A percentile compares a stretch with the other conserved stretches of the same genome.
Evolutionary conservation across 2,329 filamentous ascomycete species (phyloP).

Genomic region (Acrocalymma vagum): DNA sequence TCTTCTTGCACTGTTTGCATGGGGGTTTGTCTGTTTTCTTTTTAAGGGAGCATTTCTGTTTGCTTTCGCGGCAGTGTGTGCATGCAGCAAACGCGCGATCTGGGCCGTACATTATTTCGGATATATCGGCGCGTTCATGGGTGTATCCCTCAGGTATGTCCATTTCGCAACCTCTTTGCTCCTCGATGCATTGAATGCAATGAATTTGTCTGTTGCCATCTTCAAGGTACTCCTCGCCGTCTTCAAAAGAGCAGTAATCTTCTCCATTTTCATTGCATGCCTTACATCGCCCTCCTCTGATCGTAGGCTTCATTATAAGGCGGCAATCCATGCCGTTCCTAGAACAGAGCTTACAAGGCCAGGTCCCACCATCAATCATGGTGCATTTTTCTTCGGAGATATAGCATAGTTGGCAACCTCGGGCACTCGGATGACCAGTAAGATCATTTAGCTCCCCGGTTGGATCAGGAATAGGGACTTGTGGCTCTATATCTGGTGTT

Average conservation of each 20-base stretch:
- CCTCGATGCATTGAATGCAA: slow-evolving; percentile 28
- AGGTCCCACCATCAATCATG: slow-evolving; percentile 39
- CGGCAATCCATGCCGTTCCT: slow-evolving; percentile 37
- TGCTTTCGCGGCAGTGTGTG: slow-evolving; percentile 36
- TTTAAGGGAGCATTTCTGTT: slow-evolving; percentile 42
- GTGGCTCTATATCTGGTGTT: slow-evolving; percentile 15
- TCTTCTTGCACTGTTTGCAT: slow-evolving; percentile 41
- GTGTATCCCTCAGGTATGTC: slow-evolving; percentile 26
- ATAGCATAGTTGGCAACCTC: slow-evolving; percentile 47
- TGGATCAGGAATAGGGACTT: slow-evolving; percentile 34
- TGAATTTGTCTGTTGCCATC: slow-evolving; percentile 17
- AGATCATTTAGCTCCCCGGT: slow-evolving; percentile 30
- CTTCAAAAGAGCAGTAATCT: slow-evolving; percentile 31
- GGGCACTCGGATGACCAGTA: slow-evolving; percentile 40
- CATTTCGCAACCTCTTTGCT: slow-evolving; percentile 20
- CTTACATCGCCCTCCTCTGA: slow-evolving; percentile 46
- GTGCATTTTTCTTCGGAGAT: slow-evolving; percentile 26
- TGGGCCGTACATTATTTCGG: slow-evolving; percentile 26
- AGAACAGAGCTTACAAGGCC: slow-evolving; percentile 29
- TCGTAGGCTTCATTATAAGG: slow-evolving; percentile 35
- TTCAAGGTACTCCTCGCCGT: slow-evolving; percentile 21
- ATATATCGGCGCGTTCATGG: slow-evolving; percentile 24
- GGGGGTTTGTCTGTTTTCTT: slow-evolving; percentile 35
- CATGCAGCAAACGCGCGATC: slow-evolving; percentile 29
- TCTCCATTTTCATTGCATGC: slow-evolving; percentile 23